A percentile compares a stretch with the other conserved stretches of the same genome.
Conservation (phyloP, 352 stramenopile species). For the Halophytophthora polymorphica region DNA sequence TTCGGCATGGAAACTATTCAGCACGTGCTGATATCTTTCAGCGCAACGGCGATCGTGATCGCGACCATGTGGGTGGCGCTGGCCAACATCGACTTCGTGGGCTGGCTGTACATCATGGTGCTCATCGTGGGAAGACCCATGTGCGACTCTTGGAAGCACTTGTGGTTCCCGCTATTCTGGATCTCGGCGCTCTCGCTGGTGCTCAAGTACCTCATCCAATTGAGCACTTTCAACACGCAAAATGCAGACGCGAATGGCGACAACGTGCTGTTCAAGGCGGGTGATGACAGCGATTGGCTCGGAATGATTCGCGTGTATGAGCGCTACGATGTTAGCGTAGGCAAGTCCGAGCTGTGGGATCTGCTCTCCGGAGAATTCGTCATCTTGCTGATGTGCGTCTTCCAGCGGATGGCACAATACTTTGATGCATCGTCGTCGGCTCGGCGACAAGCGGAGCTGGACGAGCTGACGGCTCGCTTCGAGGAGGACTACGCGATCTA, state of each 20-base stretch:
- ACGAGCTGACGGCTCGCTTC: conserved; percentile 38
- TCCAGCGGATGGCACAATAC: conserved; percentile 73
- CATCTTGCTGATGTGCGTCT: conserved; percentile 68
- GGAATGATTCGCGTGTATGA: conserved; percentile 51
- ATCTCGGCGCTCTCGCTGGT: conserved; percentile 55
- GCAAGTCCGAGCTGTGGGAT: conserved; percentile 45
- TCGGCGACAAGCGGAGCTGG: conserved; percentile 28
- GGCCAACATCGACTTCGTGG: conserved; percentile 57
- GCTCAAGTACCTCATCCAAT: conserved; percentile 66
- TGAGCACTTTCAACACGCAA: conserved; percentile 49
- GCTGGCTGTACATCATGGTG: conserved; percentile 62
- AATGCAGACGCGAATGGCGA: conserved; percentile 11
- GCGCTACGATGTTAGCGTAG: conserved; percentile 26
- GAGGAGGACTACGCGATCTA: conserved; percentile 46
- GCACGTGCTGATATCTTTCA: conserved; percentile 67
- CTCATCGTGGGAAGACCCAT: conserved; percentile 55
- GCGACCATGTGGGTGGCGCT: conserved; percentile 73
- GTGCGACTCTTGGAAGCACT: conserved; percentile 52
- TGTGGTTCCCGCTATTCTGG: conserved; percentile 84
- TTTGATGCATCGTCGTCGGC: conserved; percentile 52
- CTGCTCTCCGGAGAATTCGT: conserved; percentile 52
- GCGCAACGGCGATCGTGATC: conserved; percentile 57
- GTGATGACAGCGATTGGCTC: conserved; percentile 57
- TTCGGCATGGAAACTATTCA: conserved; percentile 58
- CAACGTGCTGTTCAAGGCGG: conserved; percentile 37